These are phyloP conservation scores for Sordariomycetes sp. DNA, from an alignment of 2,329 filamentous ascomycete genomes.

Conservation along the genomic window DNA sequence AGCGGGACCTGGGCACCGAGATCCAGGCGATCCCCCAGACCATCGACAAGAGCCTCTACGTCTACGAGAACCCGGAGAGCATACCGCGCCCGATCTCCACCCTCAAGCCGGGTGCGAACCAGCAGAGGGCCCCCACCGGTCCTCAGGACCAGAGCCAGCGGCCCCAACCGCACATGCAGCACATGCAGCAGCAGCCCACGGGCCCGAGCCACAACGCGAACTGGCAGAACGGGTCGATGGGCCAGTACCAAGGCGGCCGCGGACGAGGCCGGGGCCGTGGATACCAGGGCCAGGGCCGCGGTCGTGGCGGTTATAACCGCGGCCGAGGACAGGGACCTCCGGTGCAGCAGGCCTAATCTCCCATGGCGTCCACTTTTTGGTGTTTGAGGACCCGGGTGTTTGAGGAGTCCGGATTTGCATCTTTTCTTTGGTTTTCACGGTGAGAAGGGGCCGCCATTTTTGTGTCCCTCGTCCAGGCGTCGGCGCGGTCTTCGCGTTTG, in stretches of 20 bases:
- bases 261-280: slow-evolving; percentile 15
- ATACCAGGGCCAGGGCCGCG: slow-evolving; percentile 10
- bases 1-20: slow-evolving; percentile 92
- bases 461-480: background rate
- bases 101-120: slow-evolving; percentile 19
- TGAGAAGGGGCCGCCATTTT: background rate
- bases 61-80: slow-evolving; percentile 91
- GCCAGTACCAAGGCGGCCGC: slow-evolving; percentile 19
- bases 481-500: background rate
- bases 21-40: slow-evolving; percentile 90
- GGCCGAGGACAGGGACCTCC: slow-evolving; percentile 15
- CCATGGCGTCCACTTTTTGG: no score
- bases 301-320: slow-evolving; percentile 11
- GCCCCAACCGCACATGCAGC: slow-evolving; percentile 9
- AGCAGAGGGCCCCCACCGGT: background rate
- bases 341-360: slow-evolving; percentile 17
- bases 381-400: no score
- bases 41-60: slow-evolving; percentile 97
- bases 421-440: background rate
- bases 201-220: slow-evolving; percentile 17
- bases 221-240: slow-evolving; percentile 16
- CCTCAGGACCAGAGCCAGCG: slow-evolving; percentile 15
- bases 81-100: slow-evolving; percentile 73
- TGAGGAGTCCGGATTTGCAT: background rate
- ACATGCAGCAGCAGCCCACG: slow-evolving; percentile 10